phyloP scores from a whole-genome alignment of 352 stramenopile genomes.

The Elongisporangium undulatum region DNA sequence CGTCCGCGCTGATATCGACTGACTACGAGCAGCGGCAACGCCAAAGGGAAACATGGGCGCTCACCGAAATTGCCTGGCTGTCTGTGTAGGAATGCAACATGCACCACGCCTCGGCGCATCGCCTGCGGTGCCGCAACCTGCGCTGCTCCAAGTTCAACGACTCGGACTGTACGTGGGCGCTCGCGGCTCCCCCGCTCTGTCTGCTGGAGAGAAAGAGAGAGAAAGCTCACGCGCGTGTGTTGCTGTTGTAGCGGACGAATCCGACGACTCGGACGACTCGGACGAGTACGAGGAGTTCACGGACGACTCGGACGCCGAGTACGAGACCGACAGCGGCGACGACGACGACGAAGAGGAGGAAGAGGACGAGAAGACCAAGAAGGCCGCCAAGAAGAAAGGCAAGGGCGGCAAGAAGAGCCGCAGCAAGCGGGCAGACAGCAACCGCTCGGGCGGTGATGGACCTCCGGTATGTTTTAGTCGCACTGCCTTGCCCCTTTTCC shows the following conservation, averaged over 20 bases:
- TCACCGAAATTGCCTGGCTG: background rate
- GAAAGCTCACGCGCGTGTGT: background rate
- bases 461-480: slow-evolving; percentile 19
- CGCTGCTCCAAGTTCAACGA: slow-evolving; percentile 89
- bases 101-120: slow-evolving; percentile 86
- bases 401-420: slow-evolving; percentile 17
- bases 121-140: slow-evolving; percentile 78
- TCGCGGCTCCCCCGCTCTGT: background rate
- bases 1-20: slow-evolving; percentile 1
- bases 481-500: background rate
- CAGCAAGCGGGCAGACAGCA: slow-evolving; percentile 44
- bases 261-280: slow-evolving; percentile 46
- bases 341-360: slow-evolving; percentile 64
- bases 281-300: slow-evolving; percentile 56
- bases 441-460: slow-evolving; percentile 24
- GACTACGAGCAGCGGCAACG: no score
- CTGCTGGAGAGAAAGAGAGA: background rate
- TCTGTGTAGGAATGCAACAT: slow-evolving; percentile 76
- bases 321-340: slow-evolving; percentile 54
- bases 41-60: background rate
- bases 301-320: slow-evolving; percentile 58
- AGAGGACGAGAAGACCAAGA: slow-evolving; percentile 66
- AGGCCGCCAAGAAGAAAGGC: slow-evolving; percentile 50
- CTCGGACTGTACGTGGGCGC: slow-evolving; percentile 64
- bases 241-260: background rate